These are phyloP conservation scores for Mycena floridula DNA, from an alignment of 768 basidiomycete species.

Conservation along the genomic window DNA sequence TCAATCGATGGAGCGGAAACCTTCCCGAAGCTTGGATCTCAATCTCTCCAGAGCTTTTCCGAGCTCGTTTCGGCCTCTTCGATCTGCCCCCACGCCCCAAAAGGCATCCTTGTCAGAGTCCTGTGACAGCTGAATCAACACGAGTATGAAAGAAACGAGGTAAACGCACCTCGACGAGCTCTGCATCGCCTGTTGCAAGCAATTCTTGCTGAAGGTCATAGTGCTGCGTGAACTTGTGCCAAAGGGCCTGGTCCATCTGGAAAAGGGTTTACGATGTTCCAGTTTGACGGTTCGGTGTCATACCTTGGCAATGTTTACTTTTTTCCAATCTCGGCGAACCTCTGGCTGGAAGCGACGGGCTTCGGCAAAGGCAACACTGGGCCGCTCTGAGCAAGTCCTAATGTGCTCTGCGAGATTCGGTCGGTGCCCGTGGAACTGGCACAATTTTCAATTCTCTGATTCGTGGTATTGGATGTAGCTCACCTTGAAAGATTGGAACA, in stretches of 20 bases:
- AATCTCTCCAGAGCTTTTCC: constrained; percentile 65
- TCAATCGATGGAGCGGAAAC: neutral
- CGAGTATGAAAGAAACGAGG: constrained; percentile 1
- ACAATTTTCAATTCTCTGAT: neutral
- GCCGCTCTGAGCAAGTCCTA: constrained; percentile 53
- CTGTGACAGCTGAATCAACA: constrained; percentile 22
- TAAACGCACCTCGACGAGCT: constrained; percentile 57
- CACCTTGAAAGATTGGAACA: constrained; percentile 73
- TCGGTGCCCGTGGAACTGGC: constrained; percentile 51
- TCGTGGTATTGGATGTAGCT: neutral
- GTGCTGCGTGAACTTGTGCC: constrained; percentile 71
- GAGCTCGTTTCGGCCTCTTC: constrained; percentile 64
- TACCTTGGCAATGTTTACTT: constrained; percentile 63
- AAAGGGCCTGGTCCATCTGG: constrained; percentile 63
- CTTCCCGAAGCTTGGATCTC: constrained; percentile 44
- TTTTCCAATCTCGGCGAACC: constrained; percentile 61
- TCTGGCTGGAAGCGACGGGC: constrained; percentile 58
- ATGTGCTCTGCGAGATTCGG: constrained; percentile 67
- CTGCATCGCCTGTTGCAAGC: constrained; percentile 57
- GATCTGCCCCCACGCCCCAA: constrained; percentile 70
- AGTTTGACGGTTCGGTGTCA: constrained; percentile 1
- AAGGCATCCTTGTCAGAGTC: constrained; percentile 74
- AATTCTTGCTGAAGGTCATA: constrained; percentile 50
- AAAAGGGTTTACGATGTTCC: constrained; percentile 1
- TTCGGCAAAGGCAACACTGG: constrained; percentile 61